phyloP scores from a whole-genome alignment of 371 early-diverging fungal species.

The Actinomortierella wolfii region DNA sequence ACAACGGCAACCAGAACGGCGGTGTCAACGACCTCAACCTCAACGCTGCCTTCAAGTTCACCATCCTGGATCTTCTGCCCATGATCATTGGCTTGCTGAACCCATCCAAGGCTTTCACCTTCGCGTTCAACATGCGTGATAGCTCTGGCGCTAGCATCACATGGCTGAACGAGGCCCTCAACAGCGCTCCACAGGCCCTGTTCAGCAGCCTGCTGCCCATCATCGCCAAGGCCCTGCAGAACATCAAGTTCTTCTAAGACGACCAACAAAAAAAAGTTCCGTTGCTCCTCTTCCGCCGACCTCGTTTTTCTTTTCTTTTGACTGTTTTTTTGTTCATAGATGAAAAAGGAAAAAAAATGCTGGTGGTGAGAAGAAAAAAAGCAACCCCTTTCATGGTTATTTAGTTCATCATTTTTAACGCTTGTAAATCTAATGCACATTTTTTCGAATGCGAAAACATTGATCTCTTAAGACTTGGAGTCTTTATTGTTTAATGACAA shows the following conservation, averaged over 20 bases:
- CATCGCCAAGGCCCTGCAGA: constrained; percentile 50
- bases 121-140: constrained; percentile 23
- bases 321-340: too few relatives aligned
- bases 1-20: constrained; percentile 36
- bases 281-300: constrained; percentile 25
- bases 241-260: constrained; percentile 27
- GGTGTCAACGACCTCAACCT: constrained; percentile 26
- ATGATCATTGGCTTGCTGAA: constrained; percentile 20
- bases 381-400: too few relatives aligned
- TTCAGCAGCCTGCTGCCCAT: constrained; percentile 41
- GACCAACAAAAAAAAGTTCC: constrained; percentile 27
- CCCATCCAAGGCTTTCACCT: constrained; percentile 19
- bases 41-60: constrained; percentile 28
- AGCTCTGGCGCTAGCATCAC: constrained; percentile 38
- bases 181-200: constrained; percentile 21
- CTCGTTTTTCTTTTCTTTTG: too few relatives aligned
- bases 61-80: constrained; percentile 14
- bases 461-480: too few relatives aligned
- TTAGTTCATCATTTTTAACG: too few relatives aligned
- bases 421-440: too few relatives aligned
- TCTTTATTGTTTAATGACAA: too few relatives aligned
- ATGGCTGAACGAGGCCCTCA: constrained; percentile 54
- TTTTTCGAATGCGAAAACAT: too few relatives aligned
- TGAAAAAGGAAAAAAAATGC: too few relatives aligned
- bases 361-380: too few relatives aligned